A percentile compares a stretch with the other conserved stretches of the same genome.
phyloP scores from a whole-genome alignment of 2,329 filamentous ascomycete species.

The Trichoderma hamatum region DNA sequence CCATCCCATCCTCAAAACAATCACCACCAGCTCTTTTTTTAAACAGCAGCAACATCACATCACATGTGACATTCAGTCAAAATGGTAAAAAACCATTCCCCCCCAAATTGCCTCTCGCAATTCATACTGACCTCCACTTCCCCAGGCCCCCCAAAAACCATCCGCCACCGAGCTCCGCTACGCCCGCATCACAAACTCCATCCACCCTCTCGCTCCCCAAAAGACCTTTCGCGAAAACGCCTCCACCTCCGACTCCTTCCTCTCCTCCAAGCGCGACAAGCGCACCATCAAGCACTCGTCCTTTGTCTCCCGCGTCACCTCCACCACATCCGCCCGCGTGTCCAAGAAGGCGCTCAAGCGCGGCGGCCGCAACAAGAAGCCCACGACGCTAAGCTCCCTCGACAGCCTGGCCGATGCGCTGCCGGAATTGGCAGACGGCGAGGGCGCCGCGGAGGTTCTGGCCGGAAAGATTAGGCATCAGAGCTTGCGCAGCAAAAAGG shows the following conservation, averaged over 20 bases:
- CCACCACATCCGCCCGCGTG: conserved; percentile 45
- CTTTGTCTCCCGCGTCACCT: conserved; percentile 76
- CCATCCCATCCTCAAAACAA: background rate
- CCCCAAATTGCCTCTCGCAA: too few species aligned
- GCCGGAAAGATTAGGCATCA: conserved; percentile 69
- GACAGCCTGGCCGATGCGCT: conserved; percentile 79
- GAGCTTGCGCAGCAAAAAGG: conserved; percentile 73
- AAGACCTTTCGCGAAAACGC: conserved; percentile 57
- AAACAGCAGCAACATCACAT: background rate
- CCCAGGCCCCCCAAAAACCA: conserved; percentile 52
- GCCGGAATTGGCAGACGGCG: conserved; percentile 60
- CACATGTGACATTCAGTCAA: background rate
- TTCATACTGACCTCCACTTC: too few species aligned
- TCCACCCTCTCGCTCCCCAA: conserved; percentile 55
- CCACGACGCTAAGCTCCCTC: conserved; percentile 78
- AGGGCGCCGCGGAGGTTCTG: conserved; percentile 49
- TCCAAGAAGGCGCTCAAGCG: conserved; percentile 30
- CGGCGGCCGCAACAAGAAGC: conserved; percentile 49
- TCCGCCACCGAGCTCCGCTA: conserved; percentile 61
- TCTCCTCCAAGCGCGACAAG: conserved; percentile 80
- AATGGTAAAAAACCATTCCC: conserved; percentile 29
- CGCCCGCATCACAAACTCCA: conserved; percentile 52
- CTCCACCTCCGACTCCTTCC: conserved; percentile 60
- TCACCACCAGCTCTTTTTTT: conserved; percentile 1
- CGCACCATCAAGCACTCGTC: conserved; percentile 77